These are phyloP conservation scores for Turritis glabra DNA, from an alignment of 345 rosid species.

Conservation along the genomic window DNA sequence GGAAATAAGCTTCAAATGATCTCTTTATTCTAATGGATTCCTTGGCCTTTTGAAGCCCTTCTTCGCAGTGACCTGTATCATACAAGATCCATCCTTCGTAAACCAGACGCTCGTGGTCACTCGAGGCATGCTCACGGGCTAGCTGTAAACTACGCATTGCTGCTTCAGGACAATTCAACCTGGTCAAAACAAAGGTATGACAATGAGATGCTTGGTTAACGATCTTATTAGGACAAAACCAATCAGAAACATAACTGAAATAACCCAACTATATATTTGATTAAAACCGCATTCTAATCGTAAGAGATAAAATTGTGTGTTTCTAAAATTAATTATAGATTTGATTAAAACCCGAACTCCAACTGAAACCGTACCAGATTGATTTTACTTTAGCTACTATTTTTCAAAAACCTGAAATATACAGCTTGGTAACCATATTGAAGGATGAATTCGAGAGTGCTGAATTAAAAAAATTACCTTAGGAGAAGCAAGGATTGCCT, in stretches of 20 bases:
- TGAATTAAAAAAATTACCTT: slow-evolving; percentile 46
- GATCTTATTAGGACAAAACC: not conserved
- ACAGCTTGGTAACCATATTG: not conserved
- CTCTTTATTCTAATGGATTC: slow-evolving; percentile 76
- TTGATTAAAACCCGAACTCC: not conserved
- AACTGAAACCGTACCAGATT: not conserved
- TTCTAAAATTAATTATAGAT: not conserved
- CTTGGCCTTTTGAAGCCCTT: slow-evolving; percentile 91
- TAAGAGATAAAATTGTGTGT: not conserved
- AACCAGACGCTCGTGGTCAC: slow-evolving; percentile 86
- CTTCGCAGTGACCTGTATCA: slow-evolving; percentile 93
- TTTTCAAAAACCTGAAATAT: not conserved
- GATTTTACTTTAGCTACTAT: not conserved
- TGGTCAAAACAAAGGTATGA: slow-evolving; percentile 30
- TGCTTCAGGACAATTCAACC: slow-evolving; percentile 95
- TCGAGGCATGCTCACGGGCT: slow-evolving; percentile 85
- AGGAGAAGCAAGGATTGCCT: slow-evolving; percentile 95
- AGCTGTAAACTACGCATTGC: slow-evolving; percentile 96
- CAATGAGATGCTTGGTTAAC: not conserved
- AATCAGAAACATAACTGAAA: not conserved
- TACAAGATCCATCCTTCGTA: slow-evolving; percentile 99
- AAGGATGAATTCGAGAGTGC: not conserved
- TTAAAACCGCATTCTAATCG: not conserved
- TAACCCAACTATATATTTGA: not conserved
- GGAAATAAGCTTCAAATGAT: slow-evolving; percentile 98